Evolutionary conservation across 1,139 yeast species (phyloP).

Genomic region (Candida sanyaensis): DNA sequence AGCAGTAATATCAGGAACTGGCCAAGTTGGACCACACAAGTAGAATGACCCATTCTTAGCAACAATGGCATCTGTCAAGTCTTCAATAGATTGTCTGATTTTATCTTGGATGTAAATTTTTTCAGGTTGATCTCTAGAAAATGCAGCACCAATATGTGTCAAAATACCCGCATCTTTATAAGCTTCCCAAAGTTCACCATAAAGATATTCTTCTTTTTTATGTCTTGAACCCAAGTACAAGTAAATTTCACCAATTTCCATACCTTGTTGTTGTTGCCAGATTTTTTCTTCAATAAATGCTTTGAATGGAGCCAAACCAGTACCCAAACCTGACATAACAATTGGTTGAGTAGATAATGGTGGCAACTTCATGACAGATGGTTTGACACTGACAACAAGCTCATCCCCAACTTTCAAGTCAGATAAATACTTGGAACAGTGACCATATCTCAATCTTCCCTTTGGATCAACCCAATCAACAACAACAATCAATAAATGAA

Average conservation of each 20-base stretch:
- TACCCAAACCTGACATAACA: constrained; percentile 96
- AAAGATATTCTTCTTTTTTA: constrained; percentile 90
- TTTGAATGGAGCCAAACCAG: constrained; percentile 98
- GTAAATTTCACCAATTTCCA: constrained; percentile 86
- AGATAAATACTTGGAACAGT: constrained; percentile 87
- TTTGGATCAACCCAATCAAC: constrained; percentile 92
- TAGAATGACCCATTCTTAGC: constrained; percentile 85
- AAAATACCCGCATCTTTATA: constrained; percentile 88
- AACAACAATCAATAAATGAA: constrained; percentile 89
- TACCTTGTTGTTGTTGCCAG: constrained; percentile 89
- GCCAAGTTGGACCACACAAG: constrained; percentile 99
- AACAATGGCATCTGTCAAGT: constrained; percentile 78
- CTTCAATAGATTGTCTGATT: constrained; percentile 74
- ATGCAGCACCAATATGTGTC: constrained; percentile 97
- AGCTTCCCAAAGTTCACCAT: constrained; percentile 98
- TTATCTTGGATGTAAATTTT: constrained; percentile 95
- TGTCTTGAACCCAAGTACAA: constrained; percentile 94
- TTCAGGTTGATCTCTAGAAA: constrained; percentile 95
- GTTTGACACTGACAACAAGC: constrained; percentile 91
- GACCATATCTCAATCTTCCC: constrained; percentile 90
- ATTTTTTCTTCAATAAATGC: constrained; percentile 95
- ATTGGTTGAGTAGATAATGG: constrained; percentile 85
- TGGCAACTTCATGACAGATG: constrained; percentile 96
- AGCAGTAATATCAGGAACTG: constrained; percentile 94
- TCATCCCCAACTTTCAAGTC: constrained; percentile 81